These are phyloP conservation scores for Tephrocybe sp. DNA, from an alignment of 768 basidiomycete genomes.

Conservation along the genomic window DNA sequence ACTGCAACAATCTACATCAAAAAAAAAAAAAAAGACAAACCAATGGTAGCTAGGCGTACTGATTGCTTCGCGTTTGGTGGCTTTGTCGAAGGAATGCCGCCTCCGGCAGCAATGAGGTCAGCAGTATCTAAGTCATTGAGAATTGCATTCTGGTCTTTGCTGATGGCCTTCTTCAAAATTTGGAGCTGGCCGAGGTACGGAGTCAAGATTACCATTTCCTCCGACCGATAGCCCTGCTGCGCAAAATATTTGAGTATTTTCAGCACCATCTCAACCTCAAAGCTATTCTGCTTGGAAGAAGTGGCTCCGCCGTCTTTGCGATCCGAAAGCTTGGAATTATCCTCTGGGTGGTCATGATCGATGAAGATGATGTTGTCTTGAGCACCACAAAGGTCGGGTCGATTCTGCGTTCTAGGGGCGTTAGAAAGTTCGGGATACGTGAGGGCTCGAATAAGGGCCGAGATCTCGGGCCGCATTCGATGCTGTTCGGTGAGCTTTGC, in stretches of 20 bases:
- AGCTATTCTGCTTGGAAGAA: conserved; percentile 61
- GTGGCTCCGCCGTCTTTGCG: conserved; percentile 44
- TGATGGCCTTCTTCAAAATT: conserved; percentile 45
- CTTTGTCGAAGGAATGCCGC: conserved; percentile 38
- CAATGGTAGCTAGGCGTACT: conserved; percentile 65
- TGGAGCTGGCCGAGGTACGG: conserved; percentile 69
- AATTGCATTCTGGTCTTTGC: conserved; percentile 51
- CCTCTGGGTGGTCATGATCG: conserved; percentile 56
- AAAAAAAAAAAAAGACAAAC: conserved; percentile 30
- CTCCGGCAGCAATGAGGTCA: conserved; percentile 59
- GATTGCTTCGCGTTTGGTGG: conserved; percentile 42
- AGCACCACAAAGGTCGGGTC: conserved; percentile 55
- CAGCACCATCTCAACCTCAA: conserved; percentile 62
- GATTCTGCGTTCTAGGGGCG: conserved; percentile 46
- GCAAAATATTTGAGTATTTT: conserved; percentile 65
- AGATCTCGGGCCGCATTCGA: conserved; percentile 77
- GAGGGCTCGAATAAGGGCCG: conserved; percentile 55
- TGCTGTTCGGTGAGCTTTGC: conserved; percentile 56
- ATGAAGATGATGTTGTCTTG: conserved; percentile 62
- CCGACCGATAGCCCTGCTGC: conserved; percentile 67
- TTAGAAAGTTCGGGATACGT: conserved; percentile 69
- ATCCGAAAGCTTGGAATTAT: conserved; percentile 42
- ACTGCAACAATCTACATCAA: neutral
- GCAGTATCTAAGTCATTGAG: conserved; percentile 61
- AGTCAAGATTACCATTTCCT: conserved; percentile 63